Evolutionary conservation across 345 rosid species (phyloP).

Genomic region (Eucalyptus polyanthemos): DNA sequence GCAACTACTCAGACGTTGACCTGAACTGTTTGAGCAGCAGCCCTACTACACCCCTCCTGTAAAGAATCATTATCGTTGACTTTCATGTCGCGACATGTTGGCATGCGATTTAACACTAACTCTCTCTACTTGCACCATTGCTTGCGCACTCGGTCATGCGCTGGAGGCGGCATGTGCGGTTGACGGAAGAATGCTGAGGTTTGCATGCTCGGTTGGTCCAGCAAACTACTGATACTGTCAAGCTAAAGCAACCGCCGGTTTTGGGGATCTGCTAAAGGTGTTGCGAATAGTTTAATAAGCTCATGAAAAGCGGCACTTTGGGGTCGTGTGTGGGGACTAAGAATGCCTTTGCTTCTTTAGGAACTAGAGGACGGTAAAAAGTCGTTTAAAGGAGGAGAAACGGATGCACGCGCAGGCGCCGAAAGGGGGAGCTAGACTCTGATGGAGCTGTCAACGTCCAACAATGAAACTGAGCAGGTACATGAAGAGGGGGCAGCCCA

Average conservation of each 20-base stretch:
- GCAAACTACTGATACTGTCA: not conserved
- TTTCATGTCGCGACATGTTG: not conserved
- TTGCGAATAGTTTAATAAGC: not conserved
- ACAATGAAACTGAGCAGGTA: not conserved
- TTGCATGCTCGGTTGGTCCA: not conserved
- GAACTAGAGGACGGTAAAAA: not conserved
- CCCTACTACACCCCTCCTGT: not conserved
- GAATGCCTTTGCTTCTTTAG: not conserved
- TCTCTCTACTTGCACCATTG: not conserved
- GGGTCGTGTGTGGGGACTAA: not conserved
- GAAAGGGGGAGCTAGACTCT: not conserved
- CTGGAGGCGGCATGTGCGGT: not conserved
- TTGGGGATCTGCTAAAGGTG: not conserved
- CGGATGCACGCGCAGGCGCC: not conserved
- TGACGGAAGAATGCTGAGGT: not conserved
- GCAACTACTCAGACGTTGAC: not conserved
- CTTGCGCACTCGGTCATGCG: not conserved
- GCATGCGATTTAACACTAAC: not conserved
- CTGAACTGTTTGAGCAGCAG: not conserved
- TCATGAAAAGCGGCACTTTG: not conserved
- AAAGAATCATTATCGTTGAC: not conserved
- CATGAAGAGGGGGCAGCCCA: not conserved
- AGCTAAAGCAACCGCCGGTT: not conserved
- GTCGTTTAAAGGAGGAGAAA: not conserved
- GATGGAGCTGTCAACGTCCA: not conserved